Conservation (phyloP, 805 yeast species). For the Yamadazyma ubonensis region DNA sequence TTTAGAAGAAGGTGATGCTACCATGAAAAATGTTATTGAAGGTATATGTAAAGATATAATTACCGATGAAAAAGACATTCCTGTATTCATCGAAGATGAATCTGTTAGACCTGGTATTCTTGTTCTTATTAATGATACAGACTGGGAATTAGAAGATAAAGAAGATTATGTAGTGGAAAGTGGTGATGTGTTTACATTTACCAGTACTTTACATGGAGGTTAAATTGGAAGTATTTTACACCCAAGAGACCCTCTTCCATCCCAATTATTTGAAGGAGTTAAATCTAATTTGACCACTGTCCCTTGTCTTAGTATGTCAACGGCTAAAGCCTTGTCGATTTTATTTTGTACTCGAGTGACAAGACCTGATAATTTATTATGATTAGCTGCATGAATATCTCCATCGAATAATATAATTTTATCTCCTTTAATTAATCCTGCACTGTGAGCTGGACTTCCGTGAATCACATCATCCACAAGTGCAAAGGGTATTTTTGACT, state of each 20-base stretch:
- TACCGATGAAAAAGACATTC: conserved; percentile 58
- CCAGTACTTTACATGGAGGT: conserved; percentile 95
- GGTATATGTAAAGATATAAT: conserved; percentile 56
- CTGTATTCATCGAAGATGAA: conserved; percentile 78
- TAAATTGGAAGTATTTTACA: conserved; percentile 56
- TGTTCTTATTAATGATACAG: conserved; percentile 89
- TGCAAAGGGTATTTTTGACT: conserved; percentile 51
- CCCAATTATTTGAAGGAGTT: conserved; percentile 57
- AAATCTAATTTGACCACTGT: conserved; percentile 18
- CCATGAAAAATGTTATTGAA: conserved; percentile 53
- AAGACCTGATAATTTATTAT: conserved; percentile 46
- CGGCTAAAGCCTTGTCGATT: conserved; percentile 26
- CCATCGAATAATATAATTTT: conserved; percentile 52
- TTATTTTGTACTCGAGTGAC: conserved; percentile 44
- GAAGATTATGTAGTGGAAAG: conserved; percentile 74
- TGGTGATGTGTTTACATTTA: conserved; percentile 79
- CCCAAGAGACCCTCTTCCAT: conserved; percentile 68
- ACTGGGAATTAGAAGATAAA: conserved; percentile 94
- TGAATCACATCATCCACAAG: conserved; percentile 47
- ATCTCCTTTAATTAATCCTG: conserved; percentile 59
- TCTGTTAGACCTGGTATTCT: conserved; percentile 88
- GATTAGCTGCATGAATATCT: conserved; percentile 52
- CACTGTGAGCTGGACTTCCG: conserved; percentile 53
- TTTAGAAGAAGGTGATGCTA: conserved; percentile 43
- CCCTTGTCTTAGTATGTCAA: conserved; percentile 32